Conservation (phyloP, 441 rosid species). For the Erodium texanum region DNA sequence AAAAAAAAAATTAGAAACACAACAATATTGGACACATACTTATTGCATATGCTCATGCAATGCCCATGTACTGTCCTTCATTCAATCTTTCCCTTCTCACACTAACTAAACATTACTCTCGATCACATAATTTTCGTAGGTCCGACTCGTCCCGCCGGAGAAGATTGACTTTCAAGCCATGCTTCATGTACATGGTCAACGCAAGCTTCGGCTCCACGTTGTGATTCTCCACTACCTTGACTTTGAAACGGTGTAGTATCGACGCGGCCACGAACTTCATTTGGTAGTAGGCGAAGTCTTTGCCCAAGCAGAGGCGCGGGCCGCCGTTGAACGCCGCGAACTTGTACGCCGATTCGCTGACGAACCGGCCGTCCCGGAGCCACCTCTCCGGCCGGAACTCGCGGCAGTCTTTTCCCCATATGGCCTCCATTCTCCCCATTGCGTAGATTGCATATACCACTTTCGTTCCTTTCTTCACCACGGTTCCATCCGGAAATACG, state of each 20-base stretch:
- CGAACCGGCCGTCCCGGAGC: constrained; percentile 55
- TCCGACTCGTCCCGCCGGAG: constrained; percentile 23
- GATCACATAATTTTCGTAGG: neutral
- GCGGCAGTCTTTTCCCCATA: constrained; percentile 81
- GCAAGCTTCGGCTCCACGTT: constrained; percentile 67
- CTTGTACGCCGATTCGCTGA: constrained; percentile 80
- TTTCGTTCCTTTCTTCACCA: constrained; percentile 69
- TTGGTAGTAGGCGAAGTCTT: constrained; percentile 85
- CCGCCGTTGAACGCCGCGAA: constrained; percentile 89
- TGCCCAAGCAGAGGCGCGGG: constrained; percentile 76
- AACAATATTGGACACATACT: no score
- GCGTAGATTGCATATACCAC: constrained; percentile 73
- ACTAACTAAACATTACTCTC: neutral
- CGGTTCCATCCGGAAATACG: constrained; percentile 74
- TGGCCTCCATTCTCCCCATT: constrained; percentile 88
- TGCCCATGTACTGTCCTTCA: no score
- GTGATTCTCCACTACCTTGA: constrained; percentile 47
- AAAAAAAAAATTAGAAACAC: no score
- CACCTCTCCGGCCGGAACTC: constrained; percentile 88
- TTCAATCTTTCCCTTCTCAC: no score
- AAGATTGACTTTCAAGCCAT: constrained; percentile 62
- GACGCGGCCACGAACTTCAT: constrained; percentile 75
- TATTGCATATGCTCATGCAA: no score
- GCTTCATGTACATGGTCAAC: constrained; percentile 87
- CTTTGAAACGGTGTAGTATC: constrained; percentile 46